These are phyloP conservation scores for Kazachstania viticola DNA, from an alignment of 805 yeast genomes.

Conservation along the genomic window DNA sequence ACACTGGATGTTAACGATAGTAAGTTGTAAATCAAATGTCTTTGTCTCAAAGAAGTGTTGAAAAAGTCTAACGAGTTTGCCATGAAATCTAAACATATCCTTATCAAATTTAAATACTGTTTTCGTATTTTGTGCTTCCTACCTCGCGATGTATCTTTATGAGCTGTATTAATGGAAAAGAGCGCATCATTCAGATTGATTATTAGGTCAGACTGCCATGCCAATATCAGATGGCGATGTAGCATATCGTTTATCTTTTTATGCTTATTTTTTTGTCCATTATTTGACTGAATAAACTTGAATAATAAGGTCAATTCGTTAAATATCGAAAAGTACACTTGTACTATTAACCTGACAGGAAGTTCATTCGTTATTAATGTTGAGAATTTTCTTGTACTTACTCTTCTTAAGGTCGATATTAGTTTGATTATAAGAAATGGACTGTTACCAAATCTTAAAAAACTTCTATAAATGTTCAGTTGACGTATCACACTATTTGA, in stretches of 20 bases:
- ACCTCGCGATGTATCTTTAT: too few species aligned
- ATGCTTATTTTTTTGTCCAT: too few species aligned
- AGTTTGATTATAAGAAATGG: slow-evolving; percentile 42
- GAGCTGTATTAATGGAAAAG: too few species aligned
- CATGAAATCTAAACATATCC: too few species aligned
- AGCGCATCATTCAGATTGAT: slow-evolving; percentile 45
- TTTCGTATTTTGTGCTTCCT: too few species aligned
- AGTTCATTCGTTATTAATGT: too few species aligned
- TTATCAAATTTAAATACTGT: too few species aligned
- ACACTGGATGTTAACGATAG: slow-evolving; percentile 24
- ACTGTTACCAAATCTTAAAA: slow-evolving; percentile 58
- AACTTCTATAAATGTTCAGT: slow-evolving; percentile 36
- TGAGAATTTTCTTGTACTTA: too few species aligned
- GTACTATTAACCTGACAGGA: slow-evolving; percentile 24
- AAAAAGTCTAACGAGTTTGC: slow-evolving; percentile 40
- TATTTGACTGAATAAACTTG: slow-evolving; percentile 32
- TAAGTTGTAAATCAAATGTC: slow-evolving; percentile 21
- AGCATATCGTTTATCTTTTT: slow-evolving; percentile 31
- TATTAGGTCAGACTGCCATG: slow-evolving; percentile 64
- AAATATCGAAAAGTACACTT: slow-evolving; percentile 49
- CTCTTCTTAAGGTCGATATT: too few species aligned
- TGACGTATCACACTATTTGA: neutral
- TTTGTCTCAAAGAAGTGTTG: too few species aligned
- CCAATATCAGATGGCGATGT: slow-evolving; percentile 45
- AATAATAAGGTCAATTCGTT: slow-evolving; percentile 47